Base-by-base conservation (phyloP, 148 eudicot genomes). In the Rheum nobile region DNA sequence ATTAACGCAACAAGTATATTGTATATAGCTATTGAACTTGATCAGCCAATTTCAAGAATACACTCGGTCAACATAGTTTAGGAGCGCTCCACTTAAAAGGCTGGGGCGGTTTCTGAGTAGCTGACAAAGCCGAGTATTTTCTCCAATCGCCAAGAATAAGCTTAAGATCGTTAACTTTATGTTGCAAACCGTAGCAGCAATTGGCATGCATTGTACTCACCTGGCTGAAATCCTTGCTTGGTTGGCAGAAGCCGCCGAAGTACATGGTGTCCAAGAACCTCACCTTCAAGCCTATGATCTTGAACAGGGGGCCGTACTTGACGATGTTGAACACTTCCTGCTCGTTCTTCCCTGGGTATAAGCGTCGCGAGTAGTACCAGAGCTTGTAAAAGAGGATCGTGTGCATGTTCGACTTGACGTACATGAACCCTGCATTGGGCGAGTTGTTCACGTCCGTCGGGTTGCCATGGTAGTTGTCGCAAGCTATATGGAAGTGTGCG, bases 131-230 rank as follows among this genome's bases (percentile, higher is more conserved):
- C 84, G 84, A 61, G 73, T 79, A 86, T 13, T 26, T n/a, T 67
- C 78, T 84, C 91, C 91, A 88, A 52, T 88, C 91, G 72, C 80
- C 81, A 22, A 86, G 86, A 86, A 88, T 74, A 43, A 88, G 68
- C 76, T 75, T 82, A 70, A 88, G 86, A 65, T 88, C 91, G 48
- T 77, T 72, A 55, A 86, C 39, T 71, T 88, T 87, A 73, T 52
- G 82, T 24, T 59, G 78, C 75, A 86, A 76, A 29, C 90, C 90
- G 50, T 55, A 63, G 76, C 90, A 86, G 67, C 90, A 86, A 67
- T 86, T 86, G 21, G 90, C 86, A 81, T 86, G 90, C 90, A 86
- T 86, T 10, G 89, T 86, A 78, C 87, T 82, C 26, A 86, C 87
- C 75, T 71, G 47, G 70, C 80, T 84, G 54, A 86, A 75, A 80